Percentiles rank a stretch among this genome's conserved stretches.
These are phyloP conservation scores for Ceratobasidium papillatum DNA, from an alignment of 1,284 basidiomycete species.

Conservation along the genomic window DNA sequence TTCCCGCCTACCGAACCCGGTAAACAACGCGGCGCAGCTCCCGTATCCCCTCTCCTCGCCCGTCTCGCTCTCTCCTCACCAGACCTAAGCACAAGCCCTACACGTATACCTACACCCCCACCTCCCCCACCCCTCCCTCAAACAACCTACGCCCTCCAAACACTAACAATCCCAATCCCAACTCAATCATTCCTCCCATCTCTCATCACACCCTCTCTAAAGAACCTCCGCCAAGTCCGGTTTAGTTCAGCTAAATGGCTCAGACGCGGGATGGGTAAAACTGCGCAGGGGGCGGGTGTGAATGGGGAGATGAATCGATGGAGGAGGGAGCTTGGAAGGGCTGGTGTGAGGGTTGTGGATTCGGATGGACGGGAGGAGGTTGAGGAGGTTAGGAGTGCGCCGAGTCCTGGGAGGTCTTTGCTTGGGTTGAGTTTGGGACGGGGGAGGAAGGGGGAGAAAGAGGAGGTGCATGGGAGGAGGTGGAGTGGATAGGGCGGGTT, in stretches of 20 bases:
- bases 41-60: constrained; percentile 52
- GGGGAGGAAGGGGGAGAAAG: background rate
- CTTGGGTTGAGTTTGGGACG: background rate
- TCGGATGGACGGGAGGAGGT: constrained; percentile 54
- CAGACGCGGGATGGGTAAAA: constrained; percentile 66
- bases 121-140: constrained; percentile 39
- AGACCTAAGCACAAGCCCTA: constrained; percentile 40
- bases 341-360: constrained; percentile 69
- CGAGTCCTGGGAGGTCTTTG: background rate
- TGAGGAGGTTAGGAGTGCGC: background rate
- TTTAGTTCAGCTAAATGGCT: constrained; percentile 59
- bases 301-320: constrained; percentile 80
- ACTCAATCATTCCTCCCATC: constrained; percentile 63
- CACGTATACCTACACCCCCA: constrained; percentile 51
- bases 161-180: constrained; percentile 76
- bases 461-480: constrained; percentile 10
- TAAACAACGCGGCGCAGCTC: constrained; percentile 7
- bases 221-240: constrained; percentile 68
- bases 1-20: constrained; percentile 22
- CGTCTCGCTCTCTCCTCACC: constrained; percentile 47
- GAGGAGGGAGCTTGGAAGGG: constrained; percentile 65
- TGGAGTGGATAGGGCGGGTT: background rate
- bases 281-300: constrained; percentile 73
- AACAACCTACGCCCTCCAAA: constrained; percentile 60
- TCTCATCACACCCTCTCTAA: constrained; percentile 63